phyloP scores from a whole-genome alignment of 78 protist species.

The Bigelowiella natans region DNA sequence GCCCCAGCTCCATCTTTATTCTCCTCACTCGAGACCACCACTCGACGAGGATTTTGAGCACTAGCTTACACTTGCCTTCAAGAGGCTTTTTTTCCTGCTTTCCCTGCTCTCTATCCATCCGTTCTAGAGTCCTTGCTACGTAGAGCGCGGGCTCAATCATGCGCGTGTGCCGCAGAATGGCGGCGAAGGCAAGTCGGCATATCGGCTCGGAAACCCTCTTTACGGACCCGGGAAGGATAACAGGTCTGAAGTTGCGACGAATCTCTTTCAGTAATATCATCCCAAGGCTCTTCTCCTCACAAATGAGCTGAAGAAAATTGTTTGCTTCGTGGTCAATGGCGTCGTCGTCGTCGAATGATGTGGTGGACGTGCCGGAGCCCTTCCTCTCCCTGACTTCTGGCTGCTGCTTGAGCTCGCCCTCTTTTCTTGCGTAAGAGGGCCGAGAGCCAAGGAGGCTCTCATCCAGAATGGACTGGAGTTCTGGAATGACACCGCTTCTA shows the following conservation, averaged over 20 bases:
- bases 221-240: background rate
- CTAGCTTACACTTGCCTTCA: background rate
- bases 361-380: too few species aligned
- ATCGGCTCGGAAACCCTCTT: background rate
- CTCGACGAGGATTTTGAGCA: background rate
- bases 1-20: background rate
- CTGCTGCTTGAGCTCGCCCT: background rate
- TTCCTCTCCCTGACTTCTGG: too few species aligned
- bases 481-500: background rate
- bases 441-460: background rate
- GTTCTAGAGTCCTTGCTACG: too few species aligned
- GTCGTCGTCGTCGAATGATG: background rate
- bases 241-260: background rate
- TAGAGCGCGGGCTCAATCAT: background rate
- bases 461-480: background rate
- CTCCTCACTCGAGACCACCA: background rate
- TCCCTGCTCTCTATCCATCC: too few species aligned
- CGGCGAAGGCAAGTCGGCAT: background rate
- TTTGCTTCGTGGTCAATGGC: background rate
- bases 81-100: background rate
- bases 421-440: too few species aligned
- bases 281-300: background rate
- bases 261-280: background rate
- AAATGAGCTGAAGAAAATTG: background rate
- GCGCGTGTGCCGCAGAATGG: background rate